Conservation (phyloP, 148 eudicot species). For the Pharnaceum exiguum region DNA sequence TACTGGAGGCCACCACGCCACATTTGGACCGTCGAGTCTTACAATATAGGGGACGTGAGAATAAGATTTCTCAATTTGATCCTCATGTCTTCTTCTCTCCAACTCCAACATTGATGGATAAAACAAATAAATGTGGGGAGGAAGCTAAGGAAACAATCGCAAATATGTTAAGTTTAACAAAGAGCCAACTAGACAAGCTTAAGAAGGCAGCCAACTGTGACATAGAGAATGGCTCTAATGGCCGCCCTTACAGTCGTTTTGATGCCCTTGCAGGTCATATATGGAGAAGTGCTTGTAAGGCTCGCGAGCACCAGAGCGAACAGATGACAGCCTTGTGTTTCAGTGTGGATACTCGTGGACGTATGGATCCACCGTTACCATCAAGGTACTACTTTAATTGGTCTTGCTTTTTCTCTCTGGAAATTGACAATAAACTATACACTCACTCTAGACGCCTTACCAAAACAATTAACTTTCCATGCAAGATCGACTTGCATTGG, state of each 20-base stretch:
- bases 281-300: constrained; percentile 19
- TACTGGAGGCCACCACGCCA: not conserved
- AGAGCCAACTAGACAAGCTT: constrained; percentile 16
- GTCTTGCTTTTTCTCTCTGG: too few relatives aligned
- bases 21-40: constrained; percentile 1
- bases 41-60: not conserved
- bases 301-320: constrained; percentile 12
- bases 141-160: not conserved
- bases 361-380: constrained; percentile 15
- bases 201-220: not conserved
- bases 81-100: not conserved
- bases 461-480: too few relatives aligned
- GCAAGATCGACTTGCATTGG: too few relatives aligned
- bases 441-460: too few relatives aligned
- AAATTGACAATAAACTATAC: too few relatives aligned
- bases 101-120: not conserved
- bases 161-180: not conserved
- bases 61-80: not conserved
- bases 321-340: constrained; percentile 1
- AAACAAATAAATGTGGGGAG: not conserved
- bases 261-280: constrained; percentile 17
- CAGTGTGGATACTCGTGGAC: constrained; percentile 14
- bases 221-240: not conserved
- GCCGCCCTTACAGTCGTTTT: constrained; percentile 14
- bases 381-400: constrained; percentile 12